A percentile compares a stretch with the other conserved stretches of the same genome.
Evolutionary conservation across 495 filamentous ascomycete genomes (phyloP).

Genomic region (Cudoniella acicularis): DNA sequence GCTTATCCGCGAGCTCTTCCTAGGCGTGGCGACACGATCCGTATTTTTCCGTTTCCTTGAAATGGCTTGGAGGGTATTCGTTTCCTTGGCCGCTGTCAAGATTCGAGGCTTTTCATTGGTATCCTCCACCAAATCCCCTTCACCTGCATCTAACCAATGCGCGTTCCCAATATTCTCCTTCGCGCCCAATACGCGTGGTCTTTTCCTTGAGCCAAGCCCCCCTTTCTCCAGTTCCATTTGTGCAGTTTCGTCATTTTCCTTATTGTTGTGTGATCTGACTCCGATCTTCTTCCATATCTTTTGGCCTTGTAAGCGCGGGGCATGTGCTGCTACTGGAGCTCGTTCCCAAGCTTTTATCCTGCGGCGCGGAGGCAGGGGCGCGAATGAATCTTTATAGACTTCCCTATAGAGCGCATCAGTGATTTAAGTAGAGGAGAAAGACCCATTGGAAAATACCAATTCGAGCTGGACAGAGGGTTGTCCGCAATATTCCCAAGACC

Average conservation of each 20-base stretch:
- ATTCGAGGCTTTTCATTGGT: background rate
- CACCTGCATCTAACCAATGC: constrained; percentile 10
- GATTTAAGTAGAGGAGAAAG: background rate
- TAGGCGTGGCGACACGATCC: constrained; percentile 25
- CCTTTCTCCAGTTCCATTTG: constrained; percentile 21
- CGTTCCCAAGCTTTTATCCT: constrained; percentile 25
- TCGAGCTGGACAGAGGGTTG: background rate
- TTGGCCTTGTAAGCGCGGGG: constrained; percentile 25
- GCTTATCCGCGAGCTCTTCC: constrained; percentile 16
- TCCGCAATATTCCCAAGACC: background rate
- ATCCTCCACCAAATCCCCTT: background rate
- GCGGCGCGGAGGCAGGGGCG: constrained; percentile 11
- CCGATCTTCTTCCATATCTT: constrained; percentile 29
- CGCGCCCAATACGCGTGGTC: constrained; percentile 6
- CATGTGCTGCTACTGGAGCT: constrained; percentile 23
- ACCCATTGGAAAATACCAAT: constrained; percentile 13
- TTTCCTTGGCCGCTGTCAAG: background rate
- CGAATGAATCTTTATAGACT: constrained; percentile 24
- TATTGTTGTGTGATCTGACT: background rate
- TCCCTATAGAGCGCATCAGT: constrained; percentile 16
- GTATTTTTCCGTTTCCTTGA: constrained; percentile 26
- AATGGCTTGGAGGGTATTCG: constrained; percentile 14
- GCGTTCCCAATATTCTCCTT: constrained; percentile 25
- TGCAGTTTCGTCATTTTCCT: constrained; percentile 17
- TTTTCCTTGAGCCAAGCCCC: constrained; percentile 25